Evolutionary conservation across 2,329 filamentous ascomycete genomes (phyloP).

Genomic region (Capronia epimyces): DNA sequence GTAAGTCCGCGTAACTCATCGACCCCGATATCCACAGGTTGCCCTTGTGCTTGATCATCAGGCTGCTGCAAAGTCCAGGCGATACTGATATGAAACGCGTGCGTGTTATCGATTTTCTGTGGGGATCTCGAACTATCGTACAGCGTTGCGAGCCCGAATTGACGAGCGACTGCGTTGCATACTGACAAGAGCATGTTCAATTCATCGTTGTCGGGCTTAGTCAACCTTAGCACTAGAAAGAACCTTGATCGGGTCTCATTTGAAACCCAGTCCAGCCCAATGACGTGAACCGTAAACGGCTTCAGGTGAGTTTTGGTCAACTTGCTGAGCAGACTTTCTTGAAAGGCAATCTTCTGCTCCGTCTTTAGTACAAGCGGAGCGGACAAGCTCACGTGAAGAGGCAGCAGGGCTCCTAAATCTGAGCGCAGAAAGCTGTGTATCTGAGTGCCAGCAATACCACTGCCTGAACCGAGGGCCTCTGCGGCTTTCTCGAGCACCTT

Average conservation of each 20-base stretch:
- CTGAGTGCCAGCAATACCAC: not conserved
- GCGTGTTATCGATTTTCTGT: constrained; percentile 40
- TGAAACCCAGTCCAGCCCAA: constrained; percentile 56
- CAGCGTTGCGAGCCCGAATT: constrained; percentile 63
- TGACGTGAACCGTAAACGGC: constrained; percentile 44
- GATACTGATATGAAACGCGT: constrained; percentile 80
- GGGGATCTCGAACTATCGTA: constrained; percentile 46
- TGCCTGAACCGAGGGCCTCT: not conserved
- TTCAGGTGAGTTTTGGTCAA: constrained; percentile 40
- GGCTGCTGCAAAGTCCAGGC: constrained; percentile 69
- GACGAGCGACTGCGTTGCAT: constrained; percentile 59
- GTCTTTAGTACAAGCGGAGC: constrained; percentile 70
- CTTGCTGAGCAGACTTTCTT: constrained; percentile 48
- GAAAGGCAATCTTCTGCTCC: constrained; percentile 64
- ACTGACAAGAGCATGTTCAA: constrained; percentile 59
- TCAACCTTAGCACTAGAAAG: constrained; percentile 73
- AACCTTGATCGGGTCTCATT: constrained; percentile 66
- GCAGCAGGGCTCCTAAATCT: constrained; percentile 69
- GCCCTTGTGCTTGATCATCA: constrained; percentile 39
- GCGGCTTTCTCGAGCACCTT: constrained; percentile 29
- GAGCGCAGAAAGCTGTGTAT: constrained; percentile 63
- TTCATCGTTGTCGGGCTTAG: constrained; percentile 45
- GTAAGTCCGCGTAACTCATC: constrained; percentile 33
- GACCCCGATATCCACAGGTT: constrained; percentile 18
- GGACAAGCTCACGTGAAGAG: constrained; percentile 87